Percentiles rank a stretch among this genome's conserved stretches.
phyloP scores from a whole-genome alignment of 2,329 filamentous ascomycete species.

The Aureobasidium sp. region DNA sequence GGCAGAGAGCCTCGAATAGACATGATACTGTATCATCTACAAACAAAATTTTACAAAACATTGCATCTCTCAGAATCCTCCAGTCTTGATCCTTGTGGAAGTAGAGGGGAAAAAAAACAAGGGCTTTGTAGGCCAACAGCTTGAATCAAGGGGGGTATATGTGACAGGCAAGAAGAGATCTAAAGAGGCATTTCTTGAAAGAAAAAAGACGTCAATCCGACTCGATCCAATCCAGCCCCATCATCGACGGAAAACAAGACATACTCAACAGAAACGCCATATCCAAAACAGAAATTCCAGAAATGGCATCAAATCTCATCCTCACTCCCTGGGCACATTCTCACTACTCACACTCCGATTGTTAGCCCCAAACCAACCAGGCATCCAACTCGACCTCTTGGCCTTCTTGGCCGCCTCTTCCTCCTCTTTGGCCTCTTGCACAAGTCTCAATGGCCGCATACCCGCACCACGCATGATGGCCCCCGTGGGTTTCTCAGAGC shows the following conservation, averaged over 20 bases:
- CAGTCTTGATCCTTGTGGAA: too few relatives aligned
- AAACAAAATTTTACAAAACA: too few relatives aligned
- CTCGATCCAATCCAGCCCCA: neutral
- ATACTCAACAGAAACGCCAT: neutral
- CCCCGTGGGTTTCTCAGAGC: slow-evolving; percentile 28
- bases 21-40: too few relatives aligned
- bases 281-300: neutral
- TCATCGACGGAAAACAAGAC: neutral
- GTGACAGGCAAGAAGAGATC: neutral
- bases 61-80: too few relatives aligned
- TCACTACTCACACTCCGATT: slow-evolving; percentile 8
- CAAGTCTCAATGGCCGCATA: slow-evolving; percentile 75
- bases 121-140: neutral
- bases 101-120: neutral
- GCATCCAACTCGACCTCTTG: slow-evolving; percentile 43
- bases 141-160: slow-evolving; percentile 7
- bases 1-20: too few relatives aligned
- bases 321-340: slow-evolving; percentile 7
- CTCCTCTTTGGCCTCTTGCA: slow-evolving; percentile 59
- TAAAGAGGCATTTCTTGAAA: neutral
- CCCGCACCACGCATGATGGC: slow-evolving; percentile 55
- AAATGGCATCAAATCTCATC: neutral
- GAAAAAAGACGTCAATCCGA: neutral
- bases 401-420: slow-evolving; percentile 37
- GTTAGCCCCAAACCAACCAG: slow-evolving; percentile 35